phyloP scores from a whole-genome alignment of 139 green algal species.

The Edaphochlamys debaryana region DNA sequence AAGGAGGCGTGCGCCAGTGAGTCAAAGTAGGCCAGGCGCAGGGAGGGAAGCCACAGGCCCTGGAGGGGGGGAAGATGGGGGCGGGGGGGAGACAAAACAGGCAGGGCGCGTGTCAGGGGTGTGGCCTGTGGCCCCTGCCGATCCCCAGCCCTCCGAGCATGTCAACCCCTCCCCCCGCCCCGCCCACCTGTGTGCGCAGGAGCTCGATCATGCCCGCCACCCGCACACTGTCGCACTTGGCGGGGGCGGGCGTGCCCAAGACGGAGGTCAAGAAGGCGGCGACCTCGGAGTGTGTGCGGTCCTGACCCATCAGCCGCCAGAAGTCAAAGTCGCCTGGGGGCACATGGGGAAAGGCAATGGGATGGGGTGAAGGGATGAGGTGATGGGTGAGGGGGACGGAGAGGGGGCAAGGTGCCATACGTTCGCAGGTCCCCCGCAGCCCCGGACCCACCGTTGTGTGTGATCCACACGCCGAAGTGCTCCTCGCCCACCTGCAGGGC shows the following conservation, averaged over 20 bases:
- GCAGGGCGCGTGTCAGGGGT: too few species aligned
- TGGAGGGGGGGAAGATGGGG: neutral
- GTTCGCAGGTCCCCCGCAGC: too few species aligned
- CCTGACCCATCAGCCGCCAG: conserved; percentile 25
- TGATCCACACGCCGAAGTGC: conserved; percentile 26
- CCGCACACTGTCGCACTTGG: conserved; percentile 26
- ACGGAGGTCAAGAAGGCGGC: neutral
- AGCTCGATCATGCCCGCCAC: conserved; percentile 36
- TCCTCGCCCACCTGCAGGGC: too few species aligned
- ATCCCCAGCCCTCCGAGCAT: too few species aligned
- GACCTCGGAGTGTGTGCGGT: conserved; percentile 21
- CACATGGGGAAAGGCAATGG: too few species aligned
- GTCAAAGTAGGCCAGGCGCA: conserved; percentile 33
- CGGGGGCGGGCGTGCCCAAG: conserved; percentile 6
- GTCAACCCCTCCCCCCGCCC: too few species aligned
- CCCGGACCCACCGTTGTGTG: conserved; percentile 12
- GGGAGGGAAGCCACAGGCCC: conserved; percentile 18
- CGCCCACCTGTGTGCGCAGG: conserved; percentile 10
- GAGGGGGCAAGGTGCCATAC: too few species aligned
- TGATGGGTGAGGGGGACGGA: too few species aligned
- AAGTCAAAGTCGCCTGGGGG: conserved; percentile 36
- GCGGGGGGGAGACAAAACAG: too few species aligned
- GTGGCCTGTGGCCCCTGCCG: too few species aligned
- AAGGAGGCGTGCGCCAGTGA: neutral
- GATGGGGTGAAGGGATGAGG: neutral